Conservation (phyloP, 75 land plant species). For the Picea sitchensis region DNA sequence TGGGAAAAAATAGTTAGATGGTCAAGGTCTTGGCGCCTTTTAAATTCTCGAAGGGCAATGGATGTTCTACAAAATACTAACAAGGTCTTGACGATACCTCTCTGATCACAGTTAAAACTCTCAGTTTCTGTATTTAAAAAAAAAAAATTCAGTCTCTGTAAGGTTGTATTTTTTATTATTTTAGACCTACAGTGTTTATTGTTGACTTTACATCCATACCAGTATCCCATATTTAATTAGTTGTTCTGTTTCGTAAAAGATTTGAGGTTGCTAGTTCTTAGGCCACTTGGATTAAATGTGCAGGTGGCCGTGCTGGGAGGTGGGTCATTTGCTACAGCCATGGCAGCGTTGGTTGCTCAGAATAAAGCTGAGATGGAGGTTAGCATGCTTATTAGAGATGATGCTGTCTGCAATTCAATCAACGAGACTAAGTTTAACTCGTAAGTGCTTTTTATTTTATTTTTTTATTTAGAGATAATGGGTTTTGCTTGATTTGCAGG, state of each 20-base stretch:
- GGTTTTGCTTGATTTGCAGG: no score
- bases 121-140: background rate
- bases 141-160: background rate
- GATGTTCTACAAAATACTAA: slow-evolving; percentile 74
- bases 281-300: background rate
- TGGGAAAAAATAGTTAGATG: slow-evolving; percentile 95
- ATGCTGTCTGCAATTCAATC: slow-evolving; percentile 55
- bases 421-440: slow-evolving; percentile 61
- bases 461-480: no score
- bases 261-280: background rate
- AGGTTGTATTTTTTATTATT: background rate
- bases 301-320: slow-evolving; percentile 91
- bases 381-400: slow-evolving; percentile 71
- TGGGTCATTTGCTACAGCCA: slow-evolving; percentile 95
- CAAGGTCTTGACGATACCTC: slow-evolving; percentile 35
- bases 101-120: background rate
- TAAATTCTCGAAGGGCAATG: slow-evolving; percentile 49
- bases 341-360: slow-evolving; percentile 79
- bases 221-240: background rate
- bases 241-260: background rate
- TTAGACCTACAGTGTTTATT: background rate
- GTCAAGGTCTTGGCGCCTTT: slow-evolving; percentile 79
- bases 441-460: slow-evolving; percentile 12
- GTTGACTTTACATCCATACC: background rate
- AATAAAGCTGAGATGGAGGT: slow-evolving; percentile 83